Conservation (phyloP, 805 yeast genomes). For the Yamadazyma olivae region DNA sequence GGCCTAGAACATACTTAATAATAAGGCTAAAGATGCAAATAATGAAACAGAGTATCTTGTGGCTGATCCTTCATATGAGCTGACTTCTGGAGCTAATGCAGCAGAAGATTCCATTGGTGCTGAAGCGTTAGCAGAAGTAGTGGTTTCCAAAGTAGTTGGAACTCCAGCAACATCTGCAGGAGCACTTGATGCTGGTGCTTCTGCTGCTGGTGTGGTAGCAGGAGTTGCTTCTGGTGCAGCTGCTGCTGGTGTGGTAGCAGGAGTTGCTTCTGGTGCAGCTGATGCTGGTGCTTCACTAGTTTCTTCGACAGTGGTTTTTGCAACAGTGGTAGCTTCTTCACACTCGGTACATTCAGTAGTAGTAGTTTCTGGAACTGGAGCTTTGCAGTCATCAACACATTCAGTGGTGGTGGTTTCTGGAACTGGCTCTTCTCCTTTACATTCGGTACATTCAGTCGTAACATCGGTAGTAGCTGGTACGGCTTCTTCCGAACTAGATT, state of each 20-base stretch:
- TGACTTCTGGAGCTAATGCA: too few species aligned
- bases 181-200: too few species aligned
- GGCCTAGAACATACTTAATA: slow-evolving; percentile 3
- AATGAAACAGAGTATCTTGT: slow-evolving; percentile 6
- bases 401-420: neutral
- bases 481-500: too few species aligned
- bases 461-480: neutral
- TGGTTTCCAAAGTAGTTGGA: neutral
- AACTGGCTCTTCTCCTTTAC: too few species aligned
- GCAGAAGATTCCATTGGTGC: slow-evolving; percentile 1
- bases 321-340: neutral
- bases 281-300: neutral
- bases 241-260: slow-evolving; percentile 1
- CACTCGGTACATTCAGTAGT: neutral
- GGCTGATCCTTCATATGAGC: slow-evolving; percentile 6
- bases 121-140: slow-evolving; percentile 3
- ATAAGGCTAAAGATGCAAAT: slow-evolving; percentile 4
- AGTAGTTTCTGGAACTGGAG: neutral
- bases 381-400: slow-evolving; percentile 1
- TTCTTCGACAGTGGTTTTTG: neutral
- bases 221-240: slow-evolving; percentile 6
- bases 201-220: too few species aligned
- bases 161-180: slow-evolving; percentile 2
- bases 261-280: neutral
- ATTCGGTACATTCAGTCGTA: neutral